A percentile compares a stretch with the other conserved stretches of the same genome.
Evolutionary conservation across 495 filamentous ascomycete genomes (phyloP).

Genomic region (Tuber magnatum): DNA sequence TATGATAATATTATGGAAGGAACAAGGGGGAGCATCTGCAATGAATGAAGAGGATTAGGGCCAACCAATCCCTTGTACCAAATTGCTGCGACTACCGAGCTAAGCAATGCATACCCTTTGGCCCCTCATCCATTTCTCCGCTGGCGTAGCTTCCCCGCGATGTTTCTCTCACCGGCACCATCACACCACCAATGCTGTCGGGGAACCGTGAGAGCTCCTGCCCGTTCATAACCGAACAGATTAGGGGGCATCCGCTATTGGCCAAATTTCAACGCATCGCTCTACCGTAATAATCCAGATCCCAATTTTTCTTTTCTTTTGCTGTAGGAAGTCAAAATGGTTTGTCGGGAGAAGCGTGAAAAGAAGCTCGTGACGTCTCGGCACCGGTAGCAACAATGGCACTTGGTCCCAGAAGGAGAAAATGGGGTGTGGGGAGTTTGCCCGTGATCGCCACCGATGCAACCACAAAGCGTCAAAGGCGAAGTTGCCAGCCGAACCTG

Average conservation of each 20-base stretch:
- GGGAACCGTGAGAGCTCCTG: neutral
- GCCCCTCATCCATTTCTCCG: neutral
- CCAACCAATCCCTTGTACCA: conserved; percentile 15
- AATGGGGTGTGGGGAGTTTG: neutral
- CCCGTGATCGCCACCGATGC: neutral
- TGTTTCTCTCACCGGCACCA: neutral
- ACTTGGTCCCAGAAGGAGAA: neutral
- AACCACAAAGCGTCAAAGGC: neutral
- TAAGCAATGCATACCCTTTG: neutral
- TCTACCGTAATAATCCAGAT: neutral
- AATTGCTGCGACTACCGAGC: conserved; percentile 34
- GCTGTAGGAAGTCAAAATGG: neutral
- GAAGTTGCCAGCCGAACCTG: neutral
- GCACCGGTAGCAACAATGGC: neutral
- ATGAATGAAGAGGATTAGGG: neutral
- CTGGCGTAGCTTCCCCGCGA: neutral
- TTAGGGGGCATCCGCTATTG: neutral
- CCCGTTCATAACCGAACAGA: neutral
- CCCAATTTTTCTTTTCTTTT: neutral
- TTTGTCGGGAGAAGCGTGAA: neutral
- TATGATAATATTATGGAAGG: conserved; percentile 10
- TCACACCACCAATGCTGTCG: neutral
- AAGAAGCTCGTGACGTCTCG: neutral
- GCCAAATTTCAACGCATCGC: neutral
- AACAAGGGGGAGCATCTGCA: neutral